These are phyloP conservation scores for Microcyclospora pomicola DNA, from an alignment of 2,329 filamentous ascomycete species.

Conservation along the genomic window DNA sequence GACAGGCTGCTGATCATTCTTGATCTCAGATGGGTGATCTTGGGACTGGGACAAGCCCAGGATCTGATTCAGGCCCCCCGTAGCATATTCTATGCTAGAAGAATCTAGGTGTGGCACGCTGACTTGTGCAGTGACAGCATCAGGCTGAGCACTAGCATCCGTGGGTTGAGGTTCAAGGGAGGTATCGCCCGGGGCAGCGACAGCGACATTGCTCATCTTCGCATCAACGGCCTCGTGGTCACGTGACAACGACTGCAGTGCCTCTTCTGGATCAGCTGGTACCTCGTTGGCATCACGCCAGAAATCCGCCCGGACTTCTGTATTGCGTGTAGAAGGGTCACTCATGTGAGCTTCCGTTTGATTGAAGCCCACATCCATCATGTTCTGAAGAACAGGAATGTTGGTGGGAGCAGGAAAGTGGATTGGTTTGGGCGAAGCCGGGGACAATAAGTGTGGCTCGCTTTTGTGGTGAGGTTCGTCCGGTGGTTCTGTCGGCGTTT, in stretches of 20 bases:
- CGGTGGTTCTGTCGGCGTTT: slow-evolving; percentile 26
- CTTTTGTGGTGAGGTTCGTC: slow-evolving; percentile 48
- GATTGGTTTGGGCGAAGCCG: slow-evolving; percentile 56
- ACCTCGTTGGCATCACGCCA: slow-evolving; percentile 21
- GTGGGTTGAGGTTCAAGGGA: neutral
- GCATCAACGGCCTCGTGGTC: neutral
- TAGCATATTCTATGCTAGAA: neutral
- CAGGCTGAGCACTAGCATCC: neutral
- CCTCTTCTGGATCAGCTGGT: slow-evolving; percentile 3
- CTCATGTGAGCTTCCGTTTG: slow-evolving; percentile 47
- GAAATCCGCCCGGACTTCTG: slow-evolving; percentile 19
- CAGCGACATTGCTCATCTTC: neutral
- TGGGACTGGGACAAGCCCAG: neutral
- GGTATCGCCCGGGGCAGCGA: slow-evolving; percentile 2
- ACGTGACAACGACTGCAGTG: neutral
- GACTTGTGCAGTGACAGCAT: neutral
- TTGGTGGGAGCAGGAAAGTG: slow-evolving; percentile 54
- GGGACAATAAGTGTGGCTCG: slow-evolving; percentile 44
- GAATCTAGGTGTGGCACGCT: neutral
- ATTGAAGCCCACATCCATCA: slow-evolving; percentile 59
- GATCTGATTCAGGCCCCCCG: neutral
- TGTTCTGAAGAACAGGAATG: slow-evolving; percentile 55
- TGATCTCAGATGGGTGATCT: no score
- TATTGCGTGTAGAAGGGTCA: slow-evolving; percentile 21
- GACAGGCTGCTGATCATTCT: neutral